phyloP scores from a whole-genome alignment of 106 monocot species.

The Iris macrosiphon region DNA sequence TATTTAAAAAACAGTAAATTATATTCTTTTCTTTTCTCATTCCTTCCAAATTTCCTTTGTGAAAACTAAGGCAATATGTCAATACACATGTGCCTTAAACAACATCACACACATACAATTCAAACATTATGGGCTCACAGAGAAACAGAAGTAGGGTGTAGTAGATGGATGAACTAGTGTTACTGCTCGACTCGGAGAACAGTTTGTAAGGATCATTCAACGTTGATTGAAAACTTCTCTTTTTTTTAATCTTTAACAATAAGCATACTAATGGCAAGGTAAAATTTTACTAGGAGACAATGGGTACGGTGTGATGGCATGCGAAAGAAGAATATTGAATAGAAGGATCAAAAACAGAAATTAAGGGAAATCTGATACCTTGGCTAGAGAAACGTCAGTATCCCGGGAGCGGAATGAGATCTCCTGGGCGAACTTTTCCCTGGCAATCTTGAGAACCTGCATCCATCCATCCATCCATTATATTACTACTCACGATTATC shows the following conservation, averaged over 20 bases:
- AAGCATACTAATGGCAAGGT: not conserved
- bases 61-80: too few species aligned
- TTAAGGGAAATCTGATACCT: conserved; percentile 25
- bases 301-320: not conserved
- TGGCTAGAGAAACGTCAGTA: conserved; percentile 51
- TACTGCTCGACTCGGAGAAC: not conserved
- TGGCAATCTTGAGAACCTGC: conserved; percentile 45
- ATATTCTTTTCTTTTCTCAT: not conserved
- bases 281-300: not conserved
- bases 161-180: too few species aligned
- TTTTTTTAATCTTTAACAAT: not conserved
- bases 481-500: too few species aligned
- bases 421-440: conserved; percentile 49
- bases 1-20: not conserved
- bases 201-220: not conserved
- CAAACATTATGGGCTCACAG: too few species aligned
- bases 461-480: too few species aligned
- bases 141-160: too few species aligned
- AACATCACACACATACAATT: too few species aligned
- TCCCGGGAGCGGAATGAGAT: conserved; percentile 35
- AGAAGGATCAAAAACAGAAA: too few species aligned
- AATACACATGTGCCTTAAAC: too few species aligned
- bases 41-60: too few species aligned
- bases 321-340: not conserved
- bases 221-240: not conserved